These are phyloP conservation scores for Schizophyllum commune DNA, from an alignment of 1,284 basidiomycete genomes.

Conservation along the genomic window DNA sequence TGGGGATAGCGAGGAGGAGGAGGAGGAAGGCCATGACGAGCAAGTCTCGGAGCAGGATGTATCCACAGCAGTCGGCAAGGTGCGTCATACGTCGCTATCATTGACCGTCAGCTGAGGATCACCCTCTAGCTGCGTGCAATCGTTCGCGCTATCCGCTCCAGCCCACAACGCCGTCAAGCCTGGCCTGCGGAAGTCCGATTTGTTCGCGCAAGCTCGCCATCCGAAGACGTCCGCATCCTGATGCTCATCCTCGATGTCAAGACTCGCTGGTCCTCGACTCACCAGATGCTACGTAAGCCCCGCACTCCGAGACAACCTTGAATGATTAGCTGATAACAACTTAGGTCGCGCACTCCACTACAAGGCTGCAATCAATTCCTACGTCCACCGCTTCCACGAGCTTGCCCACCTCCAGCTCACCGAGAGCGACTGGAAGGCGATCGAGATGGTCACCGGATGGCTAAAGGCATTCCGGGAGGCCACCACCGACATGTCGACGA, in stretches of 20 bases:
- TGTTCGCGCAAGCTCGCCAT: conserved; percentile 21
- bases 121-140: conserved; percentile 18
- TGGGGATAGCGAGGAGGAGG: neutral
- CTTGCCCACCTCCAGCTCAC: conserved; percentile 13
- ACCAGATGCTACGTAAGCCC: conserved; percentile 19
- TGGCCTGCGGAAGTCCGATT: conserved; percentile 15
- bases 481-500: conserved; percentile 21
- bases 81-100: no score
- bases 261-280: conserved; percentile 20
- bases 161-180: conserved; percentile 15
- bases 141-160: conserved; percentile 15
- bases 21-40: no score
- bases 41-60: neutral
- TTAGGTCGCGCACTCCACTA: conserved; percentile 16
- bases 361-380: conserved; percentile 10
- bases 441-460: conserved; percentile 16
- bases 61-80: no score
- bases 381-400: conserved; percentile 8
- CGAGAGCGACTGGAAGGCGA: conserved; percentile 15
- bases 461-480: conserved; percentile 15
- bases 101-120: neutral
- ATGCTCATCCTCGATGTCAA: conserved; percentile 18
- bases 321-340: neutral
- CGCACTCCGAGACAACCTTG: no score
- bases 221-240: conserved; percentile 9